Base-by-base conservation (phyloP, 805 yeast genomes). In the Millerago galiae region DNA sequence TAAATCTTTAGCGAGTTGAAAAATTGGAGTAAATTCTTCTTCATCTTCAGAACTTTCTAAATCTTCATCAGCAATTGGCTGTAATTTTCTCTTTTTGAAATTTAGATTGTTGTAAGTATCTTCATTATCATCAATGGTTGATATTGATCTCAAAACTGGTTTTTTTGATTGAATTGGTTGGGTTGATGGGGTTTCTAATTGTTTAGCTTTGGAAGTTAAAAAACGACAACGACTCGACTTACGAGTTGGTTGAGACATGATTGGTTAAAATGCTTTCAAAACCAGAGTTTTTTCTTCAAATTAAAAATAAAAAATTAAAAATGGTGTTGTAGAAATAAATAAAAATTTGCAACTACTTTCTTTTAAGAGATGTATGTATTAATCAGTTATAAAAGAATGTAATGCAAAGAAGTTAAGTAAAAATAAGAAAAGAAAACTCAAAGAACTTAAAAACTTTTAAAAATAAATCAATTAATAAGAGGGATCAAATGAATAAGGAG, bases 191-290 rank as follows among this genome's bases (percentile, higher is more conserved):
- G 7, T 21, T 21, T 21, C 24, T 35, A 43, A 39, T 48, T 53
- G 59, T 53, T 56, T 56, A 55, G 60, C 59, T 52, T 56, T 55
- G 41, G 53, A 40, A 38, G 57, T 48, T 17, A 45, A 40, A 38
- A 38, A 40, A 44, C 53, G 54, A 31, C 46, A 40, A 45, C 58
- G 58, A 35, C 37, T 44, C 40, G 61, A 56, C 61, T 55, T 56
- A 55, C 61, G 61, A 50, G 52, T 55, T 36, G 33, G 40, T 40
- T 33, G 44, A 27, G 40, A 51, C 54, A 54, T 54, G 28, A 14
- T 46, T 28, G 29, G 29, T 29, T 30, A 33, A 11, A 33, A 16
- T 24, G 11, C 16, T 32, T 29, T 29, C 11, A 21, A 21, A 21
- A 21, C 28, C 30, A 4, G 25, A 27, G 40, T n/a, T 21, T 28